phyloP scores from a whole-genome alignment of 345 rosid genomes.

The Lumnitzera littorea region DNA sequence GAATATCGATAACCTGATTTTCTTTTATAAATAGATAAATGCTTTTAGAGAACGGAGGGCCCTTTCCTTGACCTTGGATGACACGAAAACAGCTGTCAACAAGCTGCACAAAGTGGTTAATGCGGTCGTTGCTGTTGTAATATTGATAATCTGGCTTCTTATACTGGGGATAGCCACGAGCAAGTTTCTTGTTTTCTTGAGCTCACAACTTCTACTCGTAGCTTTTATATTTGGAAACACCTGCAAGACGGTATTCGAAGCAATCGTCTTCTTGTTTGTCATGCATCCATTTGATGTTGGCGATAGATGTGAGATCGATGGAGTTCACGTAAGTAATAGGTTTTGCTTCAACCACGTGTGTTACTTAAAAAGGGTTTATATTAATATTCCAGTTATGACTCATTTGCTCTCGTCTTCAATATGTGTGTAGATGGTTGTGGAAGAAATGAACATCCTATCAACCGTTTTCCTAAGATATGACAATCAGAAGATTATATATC shows the following conservation, averaged over 20 bases:
- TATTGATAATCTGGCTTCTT: slow-evolving; percentile 59
- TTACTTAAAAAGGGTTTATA: neutral
- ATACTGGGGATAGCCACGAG: slow-evolving; percentile 78
- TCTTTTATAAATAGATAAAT: slow-evolving; percentile 42
- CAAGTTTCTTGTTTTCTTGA: slow-evolving; percentile 64
- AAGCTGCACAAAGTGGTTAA: slow-evolving; percentile 63
- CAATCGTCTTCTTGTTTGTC: slow-evolving; percentile 70
- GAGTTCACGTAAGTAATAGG: slow-evolving; percentile 49
- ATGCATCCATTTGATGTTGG: slow-evolving; percentile 96
- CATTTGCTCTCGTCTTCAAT: slow-evolving; percentile 1
- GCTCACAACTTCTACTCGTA: slow-evolving; percentile 71
- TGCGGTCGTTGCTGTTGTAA: slow-evolving; percentile 41
- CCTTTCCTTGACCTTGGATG: slow-evolving; percentile 73
- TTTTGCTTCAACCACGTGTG: neutral
- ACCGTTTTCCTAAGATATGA: slow-evolving; percentile 77
- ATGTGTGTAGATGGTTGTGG: slow-evolving; percentile 62
- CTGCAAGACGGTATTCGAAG: slow-evolving; percentile 75
- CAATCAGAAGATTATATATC: slow-evolving; percentile 63
- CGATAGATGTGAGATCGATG: slow-evolving; percentile 78
- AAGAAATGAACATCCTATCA: slow-evolving; percentile 92
- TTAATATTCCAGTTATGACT: neutral
- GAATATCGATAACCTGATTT: neutral
- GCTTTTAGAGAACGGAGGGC: slow-evolving; percentile 91
- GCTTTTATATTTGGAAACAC: slow-evolving; percentile 83
- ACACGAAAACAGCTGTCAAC: slow-evolving; percentile 92